These are phyloP conservation scores for Sclerospora graminicola DNA, from an alignment of 352 stramenopile genomes.

Conservation along the genomic window DNA sequence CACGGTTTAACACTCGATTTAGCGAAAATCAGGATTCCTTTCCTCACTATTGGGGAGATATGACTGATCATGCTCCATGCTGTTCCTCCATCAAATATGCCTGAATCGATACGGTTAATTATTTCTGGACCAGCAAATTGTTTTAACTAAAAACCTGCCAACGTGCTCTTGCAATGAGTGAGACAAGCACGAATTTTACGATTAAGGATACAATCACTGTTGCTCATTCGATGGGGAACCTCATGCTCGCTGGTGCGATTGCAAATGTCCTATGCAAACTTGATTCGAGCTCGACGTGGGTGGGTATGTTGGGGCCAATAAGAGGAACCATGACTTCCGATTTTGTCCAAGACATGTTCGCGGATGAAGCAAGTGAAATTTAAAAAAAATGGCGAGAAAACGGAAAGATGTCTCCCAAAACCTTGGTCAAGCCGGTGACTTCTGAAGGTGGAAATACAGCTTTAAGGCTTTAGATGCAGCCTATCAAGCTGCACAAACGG, in stretches of 20 bases:
- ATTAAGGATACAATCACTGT: too few species aligned
- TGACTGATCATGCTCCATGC: conserved; percentile 24
- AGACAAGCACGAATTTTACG: conserved; percentile 7
- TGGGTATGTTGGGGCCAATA: conserved; percentile 23
- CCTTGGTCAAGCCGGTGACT: conserved; percentile 16
- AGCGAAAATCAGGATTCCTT: conserved; percentile 5
- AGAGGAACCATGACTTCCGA: conserved; percentile 34
- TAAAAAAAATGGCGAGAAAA: conserved; percentile 11
- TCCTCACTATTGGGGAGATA: conserved; percentile 23
- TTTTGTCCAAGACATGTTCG: conserved; percentile 27
- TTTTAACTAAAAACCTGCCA: conserved; percentile 28
- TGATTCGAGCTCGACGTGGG: too few species aligned
- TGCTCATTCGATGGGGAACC: too few species aligned
- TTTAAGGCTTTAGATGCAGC: conserved; percentile 9
- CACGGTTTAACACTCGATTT: too few species aligned
- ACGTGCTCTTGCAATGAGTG: conserved; percentile 13
- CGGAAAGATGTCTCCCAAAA: too few species aligned
- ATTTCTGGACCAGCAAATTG: conserved; percentile 19
- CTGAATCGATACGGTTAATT: conserved; percentile 21
- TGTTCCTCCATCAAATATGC: conserved; percentile 24
- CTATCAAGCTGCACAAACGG: too few species aligned
- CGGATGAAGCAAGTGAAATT: conserved; percentile 4
- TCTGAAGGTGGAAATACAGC: conserved; percentile 25
- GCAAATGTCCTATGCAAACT: too few species aligned
- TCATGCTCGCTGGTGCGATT: too few species aligned